Evolutionary conservation across 495 filamentous ascomycete genomes (phyloP), one percentile per base, ranked within the genome.

Genomic region (Parathielavia hyrcaniae): DNA sequence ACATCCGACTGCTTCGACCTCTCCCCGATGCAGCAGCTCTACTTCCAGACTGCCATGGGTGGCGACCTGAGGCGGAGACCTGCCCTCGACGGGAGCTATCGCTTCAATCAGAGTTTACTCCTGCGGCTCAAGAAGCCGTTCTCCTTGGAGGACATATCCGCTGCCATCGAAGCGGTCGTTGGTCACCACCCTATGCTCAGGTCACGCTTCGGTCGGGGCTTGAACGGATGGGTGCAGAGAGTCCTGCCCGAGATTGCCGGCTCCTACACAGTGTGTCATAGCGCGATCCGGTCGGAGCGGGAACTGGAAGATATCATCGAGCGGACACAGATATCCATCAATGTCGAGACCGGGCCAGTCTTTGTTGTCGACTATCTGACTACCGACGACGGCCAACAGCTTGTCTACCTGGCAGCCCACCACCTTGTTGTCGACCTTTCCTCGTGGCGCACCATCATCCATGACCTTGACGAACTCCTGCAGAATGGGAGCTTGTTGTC

Each of bases 101-200:
- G 87, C 54, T 91, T 87, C 65, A 89, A 89, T 64, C 85, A 87
- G 62, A 86, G 86, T 53, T 75, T 88, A 40, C 66, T 87, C 0
- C 74, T 87, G 4, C 77, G 81, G 4, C 55, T 89, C 14, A 83
- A 75, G 47, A 74, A 73, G 57, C 64, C 61, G 3, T 68, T 83
- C 34, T 69, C 77, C 13, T 65, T 79, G 12, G 58, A 68, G 4
- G 76, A 78, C 10, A 62, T 90, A 5, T 67, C 66, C 1, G 71
- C 73, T 16, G 83, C 84, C 1, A 64, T 86, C 43, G 78, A 84
- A 51, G 76, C 77, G 0, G 69, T 89, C 11, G 76, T 88, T 14
- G 72, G 68, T 1, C 81, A 82, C 7, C 87, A 91, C 57, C 81
- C 85, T 5, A 89, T 89, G 87, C 76, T 91, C n/a, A 76, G 86